A percentile compares a stretch with the other conserved stretches of the same genome.
Evolutionary conservation across 2,329 filamentous ascomycete genomes (phyloP).

Genomic region (Colletotrichum noveboracense): DNA sequence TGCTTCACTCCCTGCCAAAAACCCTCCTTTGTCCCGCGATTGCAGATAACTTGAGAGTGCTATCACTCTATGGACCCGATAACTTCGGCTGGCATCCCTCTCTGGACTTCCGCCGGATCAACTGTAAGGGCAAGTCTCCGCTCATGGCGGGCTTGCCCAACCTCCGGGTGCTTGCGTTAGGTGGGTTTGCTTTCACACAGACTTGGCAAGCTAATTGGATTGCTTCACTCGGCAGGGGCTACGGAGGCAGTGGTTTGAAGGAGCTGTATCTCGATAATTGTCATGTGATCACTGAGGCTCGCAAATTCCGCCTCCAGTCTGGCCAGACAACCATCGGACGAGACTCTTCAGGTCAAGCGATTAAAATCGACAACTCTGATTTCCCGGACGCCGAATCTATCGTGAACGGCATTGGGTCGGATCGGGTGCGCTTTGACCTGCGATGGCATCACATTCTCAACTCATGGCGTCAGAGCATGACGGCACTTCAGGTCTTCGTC

Average conservation of each 20-base stretch:
- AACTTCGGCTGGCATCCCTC: not conserved
- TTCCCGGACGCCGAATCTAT: not conserved
- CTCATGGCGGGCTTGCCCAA: fast-evolving
- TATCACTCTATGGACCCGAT: fast-evolving
- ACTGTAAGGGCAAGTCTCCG: not conserved
- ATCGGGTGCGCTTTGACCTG: not conserved
- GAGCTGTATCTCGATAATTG: not conserved
- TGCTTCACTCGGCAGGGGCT: not conserved
- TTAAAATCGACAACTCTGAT: not conserved
- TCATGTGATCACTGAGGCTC: fast-evolving
- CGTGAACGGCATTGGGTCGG: not conserved
- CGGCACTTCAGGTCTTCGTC: fast-evolving
- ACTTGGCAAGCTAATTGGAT: not conserved
- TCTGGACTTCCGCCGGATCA: fast-evolving
- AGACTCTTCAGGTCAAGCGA: fast-evolving
- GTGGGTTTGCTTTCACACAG: not conserved
- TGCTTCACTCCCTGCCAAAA: fast-evolving
- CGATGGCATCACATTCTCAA: not conserved
- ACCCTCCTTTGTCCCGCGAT: not conserved
- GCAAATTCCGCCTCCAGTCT: fast-evolving
- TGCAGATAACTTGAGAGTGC: not conserved
- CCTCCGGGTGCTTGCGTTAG: fast-evolving
- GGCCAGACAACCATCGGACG: not conserved
- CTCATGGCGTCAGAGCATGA: not conserved
- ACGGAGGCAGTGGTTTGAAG: fast-evolving